Evolutionary conservation across 495 filamentous ascomycete species (phyloP).

Genomic region (Amniculicola lignicola): DNA sequence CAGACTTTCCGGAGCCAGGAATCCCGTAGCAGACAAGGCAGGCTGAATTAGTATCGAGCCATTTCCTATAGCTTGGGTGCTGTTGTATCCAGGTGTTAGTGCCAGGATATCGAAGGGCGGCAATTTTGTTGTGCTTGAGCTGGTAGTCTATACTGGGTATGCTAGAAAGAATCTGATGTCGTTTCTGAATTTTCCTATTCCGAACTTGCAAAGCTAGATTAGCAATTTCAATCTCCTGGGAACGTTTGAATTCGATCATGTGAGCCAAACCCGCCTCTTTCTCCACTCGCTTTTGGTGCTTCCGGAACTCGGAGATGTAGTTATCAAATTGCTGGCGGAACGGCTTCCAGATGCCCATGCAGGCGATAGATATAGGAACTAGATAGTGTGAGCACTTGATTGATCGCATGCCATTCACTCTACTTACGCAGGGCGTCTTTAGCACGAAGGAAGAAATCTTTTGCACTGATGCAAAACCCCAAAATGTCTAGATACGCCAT

Average conservation of each 20-base stretch:
- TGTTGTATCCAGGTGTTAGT: slow-evolving; percentile 21
- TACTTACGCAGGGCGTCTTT: slow-evolving; percentile 22
- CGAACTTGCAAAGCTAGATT: slow-evolving; percentile 9
- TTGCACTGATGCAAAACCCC: slow-evolving; percentile 41
- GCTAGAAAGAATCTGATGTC: slow-evolving; percentile 13
- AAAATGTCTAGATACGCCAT: slow-evolving; percentile 45
- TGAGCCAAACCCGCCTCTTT: slow-evolving; percentile 36
- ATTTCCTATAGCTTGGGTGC: background rate
- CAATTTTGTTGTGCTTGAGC: slow-evolving; percentile 11
- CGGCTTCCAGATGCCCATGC: slow-evolving; percentile 29
- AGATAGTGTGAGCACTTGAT: background rate
- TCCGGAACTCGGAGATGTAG: slow-evolving; percentile 33
- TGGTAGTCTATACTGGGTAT: slow-evolving; percentile 20
- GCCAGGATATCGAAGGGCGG: slow-evolving; percentile 10
- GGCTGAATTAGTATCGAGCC: background rate
- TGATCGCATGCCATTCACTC: no score
- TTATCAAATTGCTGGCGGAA: slow-evolving; percentile 34
- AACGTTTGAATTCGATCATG: slow-evolving; percentile 34
- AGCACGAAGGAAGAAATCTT: slow-evolving; percentile 34
- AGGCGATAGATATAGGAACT: slow-evolving; percentile 20
- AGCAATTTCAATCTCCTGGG: slow-evolving; percentile 12
- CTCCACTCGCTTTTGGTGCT: slow-evolving; percentile 35
- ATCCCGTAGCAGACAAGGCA: slow-evolving; percentile 26
- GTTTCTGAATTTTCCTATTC: slow-evolving; percentile 8
- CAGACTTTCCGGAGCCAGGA: slow-evolving; percentile 31